Percentiles rank a stretch among this genome's conserved stretches.
Evolutionary conservation across 768 basidiomycete genomes (phyloP).

Genomic region (Panaeolus cyanescens): DNA sequence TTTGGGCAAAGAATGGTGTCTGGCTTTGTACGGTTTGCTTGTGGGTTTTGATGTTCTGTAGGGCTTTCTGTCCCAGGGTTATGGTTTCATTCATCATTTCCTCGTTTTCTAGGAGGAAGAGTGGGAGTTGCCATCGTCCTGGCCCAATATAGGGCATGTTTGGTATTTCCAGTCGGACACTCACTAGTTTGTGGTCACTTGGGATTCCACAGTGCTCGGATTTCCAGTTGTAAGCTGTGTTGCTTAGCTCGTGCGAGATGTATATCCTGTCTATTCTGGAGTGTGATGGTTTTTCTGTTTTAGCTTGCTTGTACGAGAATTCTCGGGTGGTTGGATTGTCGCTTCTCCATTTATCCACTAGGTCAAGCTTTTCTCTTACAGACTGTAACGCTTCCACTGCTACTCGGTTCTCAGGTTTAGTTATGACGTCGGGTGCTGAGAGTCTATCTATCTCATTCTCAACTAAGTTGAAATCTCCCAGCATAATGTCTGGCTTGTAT

Average conservation of each 20-base stretch:
- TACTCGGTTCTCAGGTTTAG: constrained; percentile 13
- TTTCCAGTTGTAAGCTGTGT: constrained; percentile 22
- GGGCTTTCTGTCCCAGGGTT: no score
- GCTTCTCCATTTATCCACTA: constrained; percentile 33
- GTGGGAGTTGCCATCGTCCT: no score
- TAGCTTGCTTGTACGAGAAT: constrained; percentile 28
- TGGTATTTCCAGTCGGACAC: not conserved
- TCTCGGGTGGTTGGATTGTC: constrained; percentile 15
- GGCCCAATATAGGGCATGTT: not conserved
- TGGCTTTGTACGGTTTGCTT: no score
- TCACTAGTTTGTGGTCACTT: not conserved
- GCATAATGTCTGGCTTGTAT: constrained; percentile 33
- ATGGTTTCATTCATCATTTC: no score
- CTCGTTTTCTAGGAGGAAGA: no score
- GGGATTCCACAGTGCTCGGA: constrained; percentile 9
- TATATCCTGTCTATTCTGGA: constrained; percentile 40
- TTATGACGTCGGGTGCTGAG: no score
- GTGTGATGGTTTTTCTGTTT: no score
- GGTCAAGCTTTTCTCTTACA: constrained; percentile 16
- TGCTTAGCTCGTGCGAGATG: constrained; percentile 9
- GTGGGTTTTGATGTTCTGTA: no score
- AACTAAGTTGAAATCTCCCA: no score
- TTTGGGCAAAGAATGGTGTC: no score
- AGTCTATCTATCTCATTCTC: constrained; percentile 38
- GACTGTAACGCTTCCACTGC: constrained; percentile 13